Evolutionary conservation across 2,329 filamentous ascomycete species (phyloP).

Genomic region (Lojkania enalia): DNA sequence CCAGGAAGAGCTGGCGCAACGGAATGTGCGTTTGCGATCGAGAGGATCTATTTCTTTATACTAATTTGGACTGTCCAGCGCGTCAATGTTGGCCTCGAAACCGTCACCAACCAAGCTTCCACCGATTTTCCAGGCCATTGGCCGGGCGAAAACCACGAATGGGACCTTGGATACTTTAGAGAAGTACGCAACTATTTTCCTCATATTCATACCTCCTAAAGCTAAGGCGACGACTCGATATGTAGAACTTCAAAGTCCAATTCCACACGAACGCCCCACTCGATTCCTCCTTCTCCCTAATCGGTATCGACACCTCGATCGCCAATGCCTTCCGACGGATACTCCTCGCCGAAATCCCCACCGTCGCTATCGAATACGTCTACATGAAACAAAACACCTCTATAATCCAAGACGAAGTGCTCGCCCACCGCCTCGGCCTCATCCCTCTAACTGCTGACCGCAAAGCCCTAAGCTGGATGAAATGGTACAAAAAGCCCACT

Average conservation of each 20-base stretch:
- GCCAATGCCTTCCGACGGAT: constrained; percentile 98
- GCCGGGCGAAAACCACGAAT: constrained; percentile 82
- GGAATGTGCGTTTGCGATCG: constrained; percentile 57
- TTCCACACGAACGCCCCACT: constrained; percentile 82
- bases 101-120: constrained; percentile 83
- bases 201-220: neutral
- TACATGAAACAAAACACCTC: constrained; percentile 97
- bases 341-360: constrained; percentile 90
- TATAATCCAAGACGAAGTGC: constrained; percentile 96
- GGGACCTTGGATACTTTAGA: constrained; percentile 74
- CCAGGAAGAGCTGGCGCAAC: constrained; percentile 61
- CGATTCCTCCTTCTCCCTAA: constrained; percentile 84
- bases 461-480: constrained; percentile 78
- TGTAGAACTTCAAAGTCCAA: constrained; percentile 68
- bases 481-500: constrained; percentile 75
- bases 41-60: neutral
- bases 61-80: constrained; percentile 57
- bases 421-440: constrained; percentile 85
- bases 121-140: constrained; percentile 92
- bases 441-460: constrained; percentile 83
- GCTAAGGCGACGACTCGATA: constrained; percentile 1
- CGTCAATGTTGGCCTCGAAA: constrained; percentile 86
- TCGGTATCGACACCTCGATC: constrained; percentile 88
- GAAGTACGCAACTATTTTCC: constrained; percentile 45
- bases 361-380: constrained; percentile 89